Percentiles rank a stretch among this genome's conserved stretches.
phyloP scores from a whole-genome alignment of 2,329 filamentous ascomycete genomes.

The Paramyrothecium sp. region DNA sequence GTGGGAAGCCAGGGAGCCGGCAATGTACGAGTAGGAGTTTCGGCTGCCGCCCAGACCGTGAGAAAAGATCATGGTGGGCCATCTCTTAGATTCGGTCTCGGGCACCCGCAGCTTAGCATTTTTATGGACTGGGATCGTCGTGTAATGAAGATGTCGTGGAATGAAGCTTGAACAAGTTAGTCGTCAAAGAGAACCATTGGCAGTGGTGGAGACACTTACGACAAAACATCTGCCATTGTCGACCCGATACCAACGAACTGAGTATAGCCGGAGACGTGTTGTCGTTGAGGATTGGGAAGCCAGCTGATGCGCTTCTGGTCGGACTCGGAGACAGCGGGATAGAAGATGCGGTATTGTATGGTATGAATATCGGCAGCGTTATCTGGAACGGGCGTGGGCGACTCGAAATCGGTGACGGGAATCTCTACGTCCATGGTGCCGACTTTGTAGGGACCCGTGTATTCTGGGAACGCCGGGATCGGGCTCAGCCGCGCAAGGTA shows the following conservation, averaged over 20 bases:
- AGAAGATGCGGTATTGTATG: constrained; percentile 79
- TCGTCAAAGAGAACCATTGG: neutral
- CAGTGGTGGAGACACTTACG: constrained; percentile 39
- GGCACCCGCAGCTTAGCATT: constrained; percentile 64
- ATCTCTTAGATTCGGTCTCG: constrained; percentile 50
- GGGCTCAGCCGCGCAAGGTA: constrained; percentile 61
- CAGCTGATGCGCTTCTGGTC: constrained; percentile 65
- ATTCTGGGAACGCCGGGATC: constrained; percentile 70
- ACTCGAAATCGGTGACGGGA: constrained; percentile 58
- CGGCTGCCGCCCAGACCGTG: constrained; percentile 80
- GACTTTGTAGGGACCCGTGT: constrained; percentile 75
- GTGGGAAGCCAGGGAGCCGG: constrained; percentile 75
- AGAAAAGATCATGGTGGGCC: constrained; percentile 83
- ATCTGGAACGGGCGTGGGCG: constrained; percentile 52
- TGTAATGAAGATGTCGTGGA: constrained; percentile 70
- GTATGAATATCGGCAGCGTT: constrained; percentile 63
- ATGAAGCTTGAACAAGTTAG: constrained; percentile 50
- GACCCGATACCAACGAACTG: constrained; percentile 69
- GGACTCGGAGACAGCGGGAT: constrained; percentile 61
- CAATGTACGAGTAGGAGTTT: constrained; percentile 83
- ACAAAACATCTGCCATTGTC: constrained; percentile 56
- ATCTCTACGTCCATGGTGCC: constrained; percentile 77
- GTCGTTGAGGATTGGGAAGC: constrained; percentile 75
- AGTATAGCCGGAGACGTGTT: constrained; percentile 72
- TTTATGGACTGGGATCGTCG: constrained; percentile 69